Conservation (phyloP, 2,329 filamentous ascomycete species). For the Fusarium concolor region DNA sequence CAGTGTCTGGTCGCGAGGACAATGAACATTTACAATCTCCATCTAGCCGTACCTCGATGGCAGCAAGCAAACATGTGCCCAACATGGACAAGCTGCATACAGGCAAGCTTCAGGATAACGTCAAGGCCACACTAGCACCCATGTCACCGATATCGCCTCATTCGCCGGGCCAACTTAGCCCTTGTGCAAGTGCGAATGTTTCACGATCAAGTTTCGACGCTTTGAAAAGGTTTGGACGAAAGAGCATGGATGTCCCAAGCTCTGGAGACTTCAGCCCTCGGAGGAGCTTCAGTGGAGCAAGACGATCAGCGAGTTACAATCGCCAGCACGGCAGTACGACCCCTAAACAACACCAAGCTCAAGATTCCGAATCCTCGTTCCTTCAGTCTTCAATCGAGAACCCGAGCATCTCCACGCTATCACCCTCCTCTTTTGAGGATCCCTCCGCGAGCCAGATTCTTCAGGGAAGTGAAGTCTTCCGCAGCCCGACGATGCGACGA, state of each 20-base stretch:
- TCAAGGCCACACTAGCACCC: conserved; percentile 71
- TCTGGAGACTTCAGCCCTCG: conserved; percentile 58
- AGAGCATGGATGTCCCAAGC: conserved; percentile 65
- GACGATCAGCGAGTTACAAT: conserved; percentile 62
- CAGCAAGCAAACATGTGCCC: conserved; percentile 44
- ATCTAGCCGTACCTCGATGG: conserved; percentile 41
- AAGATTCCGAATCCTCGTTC: conserved; percentile 73
- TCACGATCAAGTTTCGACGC: conserved; percentile 66
- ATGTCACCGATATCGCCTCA: conserved; percentile 61
- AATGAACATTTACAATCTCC: conserved; percentile 32
- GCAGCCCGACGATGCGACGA: conserved; percentile 75
- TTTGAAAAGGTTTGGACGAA: conserved; percentile 59
- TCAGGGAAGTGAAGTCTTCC: conserved; percentile 87
- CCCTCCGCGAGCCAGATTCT: conserved; percentile 93
- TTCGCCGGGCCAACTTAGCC: conserved; percentile 58
- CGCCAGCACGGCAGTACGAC: conserved; percentile 43
- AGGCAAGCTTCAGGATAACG: conserved; percentile 63
- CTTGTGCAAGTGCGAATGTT: conserved; percentile 66
- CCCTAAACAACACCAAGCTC: conserved; percentile 56
- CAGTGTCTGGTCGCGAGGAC: conserved; percentile 28
- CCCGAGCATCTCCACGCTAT: conserved; percentile 76
- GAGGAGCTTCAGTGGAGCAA: conserved; percentile 73
- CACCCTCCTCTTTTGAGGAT: conserved; percentile 78
- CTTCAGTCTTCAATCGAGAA: conserved; percentile 78
- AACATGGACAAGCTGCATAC: conserved; percentile 51